Evolutionary conservation across 2,329 filamentous ascomycete species (phyloP).

Genomic region (Trematosphaeria pertusa): DNA sequence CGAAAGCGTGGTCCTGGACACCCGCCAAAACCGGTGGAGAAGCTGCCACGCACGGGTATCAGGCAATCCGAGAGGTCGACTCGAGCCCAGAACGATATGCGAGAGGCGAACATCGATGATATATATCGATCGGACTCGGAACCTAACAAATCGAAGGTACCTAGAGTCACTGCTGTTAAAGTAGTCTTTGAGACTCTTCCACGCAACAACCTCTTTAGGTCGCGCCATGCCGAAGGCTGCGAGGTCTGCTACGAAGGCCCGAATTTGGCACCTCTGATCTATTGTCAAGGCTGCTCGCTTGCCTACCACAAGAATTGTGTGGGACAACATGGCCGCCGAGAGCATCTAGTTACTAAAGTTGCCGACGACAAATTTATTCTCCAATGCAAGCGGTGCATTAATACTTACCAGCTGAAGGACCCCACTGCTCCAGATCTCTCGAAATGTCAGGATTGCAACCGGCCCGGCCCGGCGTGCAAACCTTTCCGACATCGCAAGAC

Average conservation of each 20-base stretch:
- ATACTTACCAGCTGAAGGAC: conserved; percentile 72
- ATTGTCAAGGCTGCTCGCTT: conserved; percentile 89
- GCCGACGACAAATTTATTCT: conserved; percentile 79
- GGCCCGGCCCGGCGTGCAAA: conserved; percentile 70
- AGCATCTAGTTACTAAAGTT: conserved; percentile 91
- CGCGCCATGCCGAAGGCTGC: conserved; percentile 73
- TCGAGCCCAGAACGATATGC: conserved; percentile 56
- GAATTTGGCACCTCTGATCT: conserved; percentile 74
- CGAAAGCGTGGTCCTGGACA: conserved; percentile 40
- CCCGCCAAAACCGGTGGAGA: conserved; percentile 22
- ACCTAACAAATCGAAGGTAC: conserved; percentile 46
- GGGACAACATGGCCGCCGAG: conserved; percentile 72
- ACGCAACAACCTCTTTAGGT: conserved; percentile 69
- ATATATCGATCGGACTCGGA: conserved; percentile 56
- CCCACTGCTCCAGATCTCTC: conserved; percentile 71
- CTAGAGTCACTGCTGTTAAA: conserved; percentile 67
- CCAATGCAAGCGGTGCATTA: conserved; percentile 87
- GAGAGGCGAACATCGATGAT: conserved; percentile 67
- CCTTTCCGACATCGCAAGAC: conserved; percentile 78
- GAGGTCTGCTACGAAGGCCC: conserved; percentile 70
- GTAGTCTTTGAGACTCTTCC: conserved; percentile 75
- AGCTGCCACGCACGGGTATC: conserved; percentile 32
- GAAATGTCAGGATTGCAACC: conserved; percentile 73
- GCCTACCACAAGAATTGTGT: conserved; percentile 86
- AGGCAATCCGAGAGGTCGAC: conserved; percentile 56